Conservation (phyloP, 192 early-diverging fungal genomes). For the Coemansia sp. region DNA sequence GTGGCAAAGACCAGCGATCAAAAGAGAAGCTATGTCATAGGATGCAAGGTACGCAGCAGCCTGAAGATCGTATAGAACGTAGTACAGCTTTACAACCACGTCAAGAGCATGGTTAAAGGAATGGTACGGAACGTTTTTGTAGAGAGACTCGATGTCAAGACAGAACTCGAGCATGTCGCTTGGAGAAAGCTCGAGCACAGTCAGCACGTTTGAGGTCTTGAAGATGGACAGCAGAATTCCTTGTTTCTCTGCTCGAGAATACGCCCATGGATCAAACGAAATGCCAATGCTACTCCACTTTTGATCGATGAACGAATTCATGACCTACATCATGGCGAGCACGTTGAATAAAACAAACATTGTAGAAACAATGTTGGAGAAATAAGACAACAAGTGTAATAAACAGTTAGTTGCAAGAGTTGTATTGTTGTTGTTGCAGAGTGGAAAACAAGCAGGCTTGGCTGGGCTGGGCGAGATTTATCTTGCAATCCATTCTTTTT, state of each 20-base stretch:
- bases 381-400: too few species aligned
- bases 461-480: not conserved
- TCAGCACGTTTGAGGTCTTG: constrained; percentile 63
- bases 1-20: constrained; percentile 87
- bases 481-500: not conserved
- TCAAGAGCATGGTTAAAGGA: constrained; percentile 91
- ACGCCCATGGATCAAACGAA: constrained; percentile 65
- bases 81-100: constrained; percentile 82
- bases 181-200: constrained; percentile 60
- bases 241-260: constrained; percentile 74
- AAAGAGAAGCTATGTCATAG: constrained; percentile 71
- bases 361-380: too few species aligned
- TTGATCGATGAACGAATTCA: constrained; percentile 39
- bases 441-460: not conserved
- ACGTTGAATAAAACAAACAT: constrained; percentile 11
- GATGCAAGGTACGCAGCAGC: constrained; percentile 67
- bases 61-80: constrained; percentile 71
- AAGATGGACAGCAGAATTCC: constrained; percentile 84
- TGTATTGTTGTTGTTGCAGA: not conserved
- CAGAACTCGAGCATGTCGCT: constrained; percentile 81
- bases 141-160: constrained; percentile 79
- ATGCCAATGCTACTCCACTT: constrained; percentile 42
- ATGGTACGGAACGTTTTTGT: constrained; percentile 87
- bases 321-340: constrained; percentile 27
- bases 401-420: too few species aligned